Evolutionary conservation across 2,329 filamentous ascomycete species (phyloP), one percentile per base, ranked within the genome.

Genomic region (Dothiorella sarmentorum): DNA sequence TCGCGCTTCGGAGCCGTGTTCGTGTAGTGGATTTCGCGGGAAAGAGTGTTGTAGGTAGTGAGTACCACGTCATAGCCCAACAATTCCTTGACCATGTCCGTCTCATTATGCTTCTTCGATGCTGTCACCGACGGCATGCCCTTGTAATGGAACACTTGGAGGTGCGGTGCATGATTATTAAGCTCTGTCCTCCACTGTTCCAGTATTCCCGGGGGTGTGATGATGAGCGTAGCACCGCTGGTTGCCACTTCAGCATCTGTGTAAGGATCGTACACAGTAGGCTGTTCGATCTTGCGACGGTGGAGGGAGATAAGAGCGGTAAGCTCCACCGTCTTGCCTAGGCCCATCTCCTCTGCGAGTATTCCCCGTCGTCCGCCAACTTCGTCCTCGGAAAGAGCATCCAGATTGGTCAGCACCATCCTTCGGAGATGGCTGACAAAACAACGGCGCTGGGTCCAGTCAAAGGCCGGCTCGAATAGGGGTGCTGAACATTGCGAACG

Each of bases 321-420:
- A 2, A 90, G 78, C 72, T 93, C 90, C 3, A 92, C 78, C 0
- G 89, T 93, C 70, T 93, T 93, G 1, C 89, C 89, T 1, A 93
- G 76, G 0, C 89, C 89, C 89, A 93, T 93, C 70, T 93, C 89
- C 67, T 93, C 89, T 0, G 88, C 85, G 4, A 93, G 75, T 47
- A 91, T 86, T 0, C 88, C 88, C 2, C 85, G 85, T 33, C 67
- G 71, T 2, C 79, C 60, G 15, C 66, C 83, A 73, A 20, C 70
- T 60, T 66, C 61, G 58, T 74, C 68, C 31, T 71, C 69, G 57
- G 84, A 84, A 2, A 73, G 66, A 0, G 67, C 61, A 7, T 33
- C 35, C 3, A 76, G 61, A 65, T 87, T 78, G 35, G 75, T 75
- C 1, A 83, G 80, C 4, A 85, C 76, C 13, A 84, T 72, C 24